Conservation (phyloP, 805 yeast species). For the Kazachstania africana region DNA sequence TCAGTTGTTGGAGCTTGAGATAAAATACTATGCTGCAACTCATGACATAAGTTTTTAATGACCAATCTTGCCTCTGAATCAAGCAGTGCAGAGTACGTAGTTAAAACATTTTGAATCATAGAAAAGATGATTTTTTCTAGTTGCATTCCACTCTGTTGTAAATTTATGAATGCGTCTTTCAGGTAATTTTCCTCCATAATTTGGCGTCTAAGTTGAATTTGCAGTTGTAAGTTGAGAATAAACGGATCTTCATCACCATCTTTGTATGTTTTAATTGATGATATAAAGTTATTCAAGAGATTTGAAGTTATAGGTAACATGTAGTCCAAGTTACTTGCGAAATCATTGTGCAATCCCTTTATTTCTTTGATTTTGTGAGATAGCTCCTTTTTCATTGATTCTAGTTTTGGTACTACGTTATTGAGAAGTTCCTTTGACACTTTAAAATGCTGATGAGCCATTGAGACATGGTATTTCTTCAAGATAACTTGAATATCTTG, state of each 20-base stretch:
- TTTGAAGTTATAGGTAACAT: conserved; percentile 57
- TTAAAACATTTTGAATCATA: conserved; percentile 46
- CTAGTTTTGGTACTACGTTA: conserved; percentile 44
- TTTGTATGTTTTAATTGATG: conserved; percentile 24
- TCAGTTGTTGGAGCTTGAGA: conserved; percentile 45
- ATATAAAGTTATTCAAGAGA: conserved; percentile 25
- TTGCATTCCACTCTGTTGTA: conserved; percentile 52
- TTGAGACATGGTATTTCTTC: conserved; percentile 47
- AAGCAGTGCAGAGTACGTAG: conserved; percentile 37
- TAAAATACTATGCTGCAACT: conserved; percentile 32
- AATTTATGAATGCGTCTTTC: conserved; percentile 49
- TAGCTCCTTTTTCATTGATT: conserved; percentile 52
- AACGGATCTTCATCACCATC: conserved; percentile 40
- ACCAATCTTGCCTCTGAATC: conserved; percentile 41
- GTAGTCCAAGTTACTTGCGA: conserved; percentile 42
- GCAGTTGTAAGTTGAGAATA: conserved; percentile 43
- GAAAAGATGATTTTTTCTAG: conserved; percentile 49
- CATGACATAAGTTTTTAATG: conserved; percentile 37
- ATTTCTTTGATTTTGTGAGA: conserved; percentile 68
- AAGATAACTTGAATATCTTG: conserved; percentile 64
- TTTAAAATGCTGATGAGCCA: conserved; percentile 41
- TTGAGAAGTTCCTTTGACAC: conserved; percentile 42
- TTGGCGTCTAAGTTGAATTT: conserved; percentile 51
- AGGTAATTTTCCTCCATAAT: conserved; percentile 47
- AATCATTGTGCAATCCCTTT: conserved; percentile 49